These are phyloP conservation scores for Castanea crenata DNA, from an alignment of 306 rosid species.

Conservation along the genomic window DNA sequence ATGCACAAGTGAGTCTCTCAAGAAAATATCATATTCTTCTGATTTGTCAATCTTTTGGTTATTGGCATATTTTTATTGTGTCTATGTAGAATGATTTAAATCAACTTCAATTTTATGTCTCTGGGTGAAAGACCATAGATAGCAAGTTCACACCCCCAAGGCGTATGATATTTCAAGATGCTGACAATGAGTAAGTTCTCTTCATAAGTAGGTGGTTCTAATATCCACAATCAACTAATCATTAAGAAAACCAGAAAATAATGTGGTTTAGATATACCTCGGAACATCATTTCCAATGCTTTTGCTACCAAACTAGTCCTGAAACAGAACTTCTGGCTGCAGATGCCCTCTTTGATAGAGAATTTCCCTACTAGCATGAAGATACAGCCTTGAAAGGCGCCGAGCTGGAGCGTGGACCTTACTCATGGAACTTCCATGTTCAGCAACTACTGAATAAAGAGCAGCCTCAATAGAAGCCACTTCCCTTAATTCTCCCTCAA, in stretches of 20 bases:
- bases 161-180: not conserved
- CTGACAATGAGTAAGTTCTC: not conserved
- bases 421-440: slow-evolving; percentile 95
- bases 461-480: slow-evolving; percentile 91
- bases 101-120: slow-evolving; percentile 4
- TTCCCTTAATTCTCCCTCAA: slow-evolving; percentile 95
- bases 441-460: slow-evolving; percentile 90
- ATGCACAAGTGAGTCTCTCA: slow-evolving; percentile 1
- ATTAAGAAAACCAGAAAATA: slow-evolving; percentile 6
- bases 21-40: slow-evolving; percentile 6
- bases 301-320: slow-evolving; percentile 87
- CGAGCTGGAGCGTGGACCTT: slow-evolving; percentile 99
- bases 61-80: not conserved
- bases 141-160: slow-evolving; percentile 7
- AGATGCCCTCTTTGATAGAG: slow-evolving; percentile 57
- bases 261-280: slow-evolving; percentile 46
- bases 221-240: not conserved
- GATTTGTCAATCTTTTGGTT: slow-evolving; percentile 3
- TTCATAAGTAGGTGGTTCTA: not conserved
- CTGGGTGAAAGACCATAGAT: slow-evolving; percentile 1
- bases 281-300: slow-evolving; percentile 98
- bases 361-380: slow-evolving; percentile 78
- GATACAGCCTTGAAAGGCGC: slow-evolving; percentile 86
- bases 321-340: slow-evolving; percentile 94
- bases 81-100: not conserved